Percentiles rank a stretch among this genome's conserved stretches.
Conservation (phyloP, 108 stramenopile species). For the Schizochytrium sp. region DNA sequence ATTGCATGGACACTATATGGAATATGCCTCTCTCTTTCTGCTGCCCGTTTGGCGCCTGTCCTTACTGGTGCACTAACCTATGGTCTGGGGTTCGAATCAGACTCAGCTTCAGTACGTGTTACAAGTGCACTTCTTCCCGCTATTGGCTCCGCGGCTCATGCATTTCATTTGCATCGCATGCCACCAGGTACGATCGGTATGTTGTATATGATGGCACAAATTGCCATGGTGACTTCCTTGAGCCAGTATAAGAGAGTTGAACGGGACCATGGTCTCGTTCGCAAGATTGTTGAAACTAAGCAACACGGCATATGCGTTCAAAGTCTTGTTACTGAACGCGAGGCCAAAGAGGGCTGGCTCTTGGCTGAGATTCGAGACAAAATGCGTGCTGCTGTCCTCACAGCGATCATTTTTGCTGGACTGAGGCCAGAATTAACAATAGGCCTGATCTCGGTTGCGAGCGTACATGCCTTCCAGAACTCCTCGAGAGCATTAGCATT, state of each 20-base stretch:
- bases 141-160: neutral
- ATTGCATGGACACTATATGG: slow-evolving; percentile 30
- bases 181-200: neutral
- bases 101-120: neutral
- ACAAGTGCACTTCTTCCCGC: neutral
- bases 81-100: neutral
- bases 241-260: slow-evolving; percentile 8
- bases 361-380: neutral
- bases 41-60: slow-evolving; percentile 17
- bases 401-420: neutral
- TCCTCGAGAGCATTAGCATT: neutral
- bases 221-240: slow-evolving; percentile 1
- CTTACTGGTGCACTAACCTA: neutral
- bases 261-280: neutral
- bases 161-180: no score
- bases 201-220: slow-evolving; percentile 7
- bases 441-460: neutral
- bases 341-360: neutral
- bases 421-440: slow-evolving; percentile 16
- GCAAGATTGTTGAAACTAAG: neutral
- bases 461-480: neutral
- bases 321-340: slow-evolving; percentile 19
- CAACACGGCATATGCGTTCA: neutral
- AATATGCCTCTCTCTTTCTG: slow-evolving; percentile 9
- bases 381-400: neutral